Base-by-base conservation (phyloP, 2,329 filamentous ascomycete genomes). In the Seiridium unicorne region DNA sequence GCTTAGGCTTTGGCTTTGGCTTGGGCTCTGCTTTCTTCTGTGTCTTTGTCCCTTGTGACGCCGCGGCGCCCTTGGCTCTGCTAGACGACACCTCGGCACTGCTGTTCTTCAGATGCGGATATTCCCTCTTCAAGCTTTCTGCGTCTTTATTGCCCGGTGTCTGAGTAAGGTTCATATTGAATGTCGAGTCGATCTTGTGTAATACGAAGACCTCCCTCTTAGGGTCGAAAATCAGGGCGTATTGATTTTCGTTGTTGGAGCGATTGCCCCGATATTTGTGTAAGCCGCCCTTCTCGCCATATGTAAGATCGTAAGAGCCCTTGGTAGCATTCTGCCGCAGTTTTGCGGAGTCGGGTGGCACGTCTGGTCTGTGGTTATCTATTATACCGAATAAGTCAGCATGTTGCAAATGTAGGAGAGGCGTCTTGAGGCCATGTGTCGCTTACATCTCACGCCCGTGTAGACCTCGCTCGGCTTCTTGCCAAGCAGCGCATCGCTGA, bases 81-180 rank as follows among this genome's bases (percentile, higher is more conserved):
- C 44, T 57, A 31, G 34, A 63, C 40, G 60, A 32, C 36, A 61
- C 68, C 64, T 53, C 61, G n/a, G 62, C 61, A 34, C 61, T 62
- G 18, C 57, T 62, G 58, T 61, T 73, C 32, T 81, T 79, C 44
- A 95, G 81, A 62, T 91, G 91, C 8, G 86, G 81, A 70, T 91
- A 88, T 69, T 89, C 82, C 55, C 86, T 82, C 53, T 85, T 82
- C 46, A 96, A 79, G 68, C 83, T 85, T 36, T 84, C 83, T 57
- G 82, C 75, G 65, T 91, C 85, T 58, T 81, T 78, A 68, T 89
- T 88, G 64, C 81, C 84, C 2, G 89, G 91, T 11, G 87, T 87
- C 59, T 83, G 86, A 57, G 85, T 87, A 58, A 97, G 77, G 73
- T 97, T 97, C 89, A 97, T 93, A 69, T 92, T 89, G 75, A 96